These are phyloP conservation scores for Coprinopsis strossmayeri DNA, from an alignment of 768 basidiomycete genomes.

Conservation along the genomic window DNA sequence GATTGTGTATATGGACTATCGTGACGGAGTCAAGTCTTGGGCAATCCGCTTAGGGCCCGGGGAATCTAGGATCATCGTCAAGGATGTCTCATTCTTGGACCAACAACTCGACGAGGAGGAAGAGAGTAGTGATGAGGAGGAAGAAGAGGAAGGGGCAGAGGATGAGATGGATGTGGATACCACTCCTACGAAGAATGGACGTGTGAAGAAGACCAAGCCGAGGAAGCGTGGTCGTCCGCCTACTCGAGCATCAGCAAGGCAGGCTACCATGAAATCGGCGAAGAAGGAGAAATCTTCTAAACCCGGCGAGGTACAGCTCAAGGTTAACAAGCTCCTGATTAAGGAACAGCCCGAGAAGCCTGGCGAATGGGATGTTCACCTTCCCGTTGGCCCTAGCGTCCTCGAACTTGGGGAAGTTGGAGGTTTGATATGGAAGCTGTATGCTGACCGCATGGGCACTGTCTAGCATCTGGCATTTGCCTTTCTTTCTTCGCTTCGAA, in stretches of 20 bases:
- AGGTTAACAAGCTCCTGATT: slow-evolving; percentile 52
- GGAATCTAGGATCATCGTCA: slow-evolving; percentile 52
- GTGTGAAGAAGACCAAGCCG: slow-evolving; percentile 31
- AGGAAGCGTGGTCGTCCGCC: slow-evolving; percentile 31
- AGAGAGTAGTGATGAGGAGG: slow-evolving; percentile 50
- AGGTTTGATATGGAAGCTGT: slow-evolving; percentile 66
- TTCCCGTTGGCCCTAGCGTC: slow-evolving; percentile 52
- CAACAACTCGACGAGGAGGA: slow-evolving; percentile 47
- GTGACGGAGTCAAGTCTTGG: slow-evolving; percentile 73
- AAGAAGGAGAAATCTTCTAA: slow-evolving; percentile 41
- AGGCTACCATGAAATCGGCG: slow-evolving; percentile 21
- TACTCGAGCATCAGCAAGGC: slow-evolving; percentile 19
- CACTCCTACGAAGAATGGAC: slow-evolving; percentile 35
- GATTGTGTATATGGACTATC: slow-evolving; percentile 50
- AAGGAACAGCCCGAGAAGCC: slow-evolving; percentile 37
- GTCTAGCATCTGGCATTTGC: neutral
- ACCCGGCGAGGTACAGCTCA: slow-evolving; percentile 54
- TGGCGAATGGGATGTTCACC: slow-evolving; percentile 56
- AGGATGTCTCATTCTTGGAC: slow-evolving; percentile 45
- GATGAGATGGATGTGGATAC: slow-evolving; percentile 39
- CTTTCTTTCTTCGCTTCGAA: neutral
- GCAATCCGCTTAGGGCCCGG: slow-evolving; percentile 51
- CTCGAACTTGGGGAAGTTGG: slow-evolving; percentile 72
- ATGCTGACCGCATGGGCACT: slow-evolving; percentile 40
- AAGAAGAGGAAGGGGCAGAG: slow-evolving; percentile 32